Evolutionary conservation across 352 stramenopile species (phyloP).

Genomic region (Aphanomyces cochlioides): DNA sequence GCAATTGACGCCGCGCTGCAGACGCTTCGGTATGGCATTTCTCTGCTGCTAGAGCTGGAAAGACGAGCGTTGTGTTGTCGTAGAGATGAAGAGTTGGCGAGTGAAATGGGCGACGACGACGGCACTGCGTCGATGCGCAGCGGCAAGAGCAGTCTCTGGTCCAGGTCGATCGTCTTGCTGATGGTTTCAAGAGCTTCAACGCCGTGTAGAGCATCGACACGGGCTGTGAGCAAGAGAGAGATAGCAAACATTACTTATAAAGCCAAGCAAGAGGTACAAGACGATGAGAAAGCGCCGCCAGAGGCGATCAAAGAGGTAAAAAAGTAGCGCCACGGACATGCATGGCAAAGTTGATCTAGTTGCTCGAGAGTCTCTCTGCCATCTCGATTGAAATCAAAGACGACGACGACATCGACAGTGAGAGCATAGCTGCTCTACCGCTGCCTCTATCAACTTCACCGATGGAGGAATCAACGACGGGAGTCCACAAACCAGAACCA

Average conservation of each 20-base stretch:
- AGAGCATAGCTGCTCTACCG: background rate
- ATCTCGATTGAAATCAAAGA: constrained; percentile 28
- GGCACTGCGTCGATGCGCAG: constrained; percentile 21
- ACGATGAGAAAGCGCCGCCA: constrained; percentile 12
- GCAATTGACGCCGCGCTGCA: constrained; percentile 20
- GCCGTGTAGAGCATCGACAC: constrained; percentile 11
- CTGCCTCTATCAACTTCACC: too few species aligned
- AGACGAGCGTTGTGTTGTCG: background rate
- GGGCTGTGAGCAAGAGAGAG: constrained; percentile 21
- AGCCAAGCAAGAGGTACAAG: constrained; percentile 18
- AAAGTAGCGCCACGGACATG: background rate
- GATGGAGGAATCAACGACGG: background rate
- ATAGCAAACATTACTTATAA: background rate
- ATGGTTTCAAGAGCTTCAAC: too few species aligned
- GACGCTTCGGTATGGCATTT: constrained; percentile 9
- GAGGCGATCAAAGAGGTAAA: constrained; percentile 20
- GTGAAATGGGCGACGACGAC: background rate
- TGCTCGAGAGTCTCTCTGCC: constrained; percentile 8
- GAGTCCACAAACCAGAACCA: background rate
- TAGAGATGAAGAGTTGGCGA: constrained; percentile 19
- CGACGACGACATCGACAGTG: constrained; percentile 13
- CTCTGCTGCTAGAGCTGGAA: background rate
- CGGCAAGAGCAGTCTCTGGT: constrained; percentile 17
- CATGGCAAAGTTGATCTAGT: background rate
- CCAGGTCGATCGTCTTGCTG: background rate